Percentiles rank a stretch among this genome's conserved stretches.
Conservation (phyloP, 495 filamentous ascomycete species). For the Staphylotrichum tortipilum region DNA sequence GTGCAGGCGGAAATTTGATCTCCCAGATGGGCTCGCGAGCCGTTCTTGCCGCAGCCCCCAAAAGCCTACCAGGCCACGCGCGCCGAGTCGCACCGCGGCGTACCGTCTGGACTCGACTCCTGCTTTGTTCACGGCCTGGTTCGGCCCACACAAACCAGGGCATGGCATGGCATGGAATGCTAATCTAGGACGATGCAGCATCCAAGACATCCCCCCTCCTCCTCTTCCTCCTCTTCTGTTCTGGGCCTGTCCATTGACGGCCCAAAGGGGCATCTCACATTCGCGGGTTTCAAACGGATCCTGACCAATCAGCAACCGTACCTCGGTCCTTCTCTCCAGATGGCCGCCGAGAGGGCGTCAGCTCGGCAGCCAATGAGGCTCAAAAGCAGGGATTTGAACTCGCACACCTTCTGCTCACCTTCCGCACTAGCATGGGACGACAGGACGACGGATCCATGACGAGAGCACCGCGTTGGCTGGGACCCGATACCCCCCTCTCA, state of each 20-base stretch:
- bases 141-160: too few relatives aligned
- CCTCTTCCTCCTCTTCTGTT: constrained; percentile 4
- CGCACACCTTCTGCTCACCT: constrained; percentile 29
- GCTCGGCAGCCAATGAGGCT: constrained; percentile 26
- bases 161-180: too few relatives aligned
- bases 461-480: constrained; percentile 20
- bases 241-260: neutral
- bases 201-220: too few relatives aligned
- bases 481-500: constrained; percentile 8
- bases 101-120: too few relatives aligned
- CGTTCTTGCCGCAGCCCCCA: constrained; percentile 2
- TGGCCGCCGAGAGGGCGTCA: constrained; percentile 26
- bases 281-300: constrained; percentile 10
- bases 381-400: constrained; percentile 29
- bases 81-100: neutral
- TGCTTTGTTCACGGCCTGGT: too few relatives aligned
- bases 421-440: constrained; percentile 25
- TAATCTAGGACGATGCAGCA: constrained; percentile 1
- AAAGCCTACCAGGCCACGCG: too few relatives aligned
- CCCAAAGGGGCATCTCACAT: constrained; percentile 18
- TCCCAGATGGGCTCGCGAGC: neutral
- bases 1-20: constrained; percentile 3
- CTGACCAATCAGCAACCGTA: constrained; percentile 18
- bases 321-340: constrained; percentile 19
- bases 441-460: constrained; percentile 16